These are phyloP conservation scores for Chlamydomonas schloesseri DNA, from an alignment of 139 green algal genomes.

Conservation along the genomic window DNA sequence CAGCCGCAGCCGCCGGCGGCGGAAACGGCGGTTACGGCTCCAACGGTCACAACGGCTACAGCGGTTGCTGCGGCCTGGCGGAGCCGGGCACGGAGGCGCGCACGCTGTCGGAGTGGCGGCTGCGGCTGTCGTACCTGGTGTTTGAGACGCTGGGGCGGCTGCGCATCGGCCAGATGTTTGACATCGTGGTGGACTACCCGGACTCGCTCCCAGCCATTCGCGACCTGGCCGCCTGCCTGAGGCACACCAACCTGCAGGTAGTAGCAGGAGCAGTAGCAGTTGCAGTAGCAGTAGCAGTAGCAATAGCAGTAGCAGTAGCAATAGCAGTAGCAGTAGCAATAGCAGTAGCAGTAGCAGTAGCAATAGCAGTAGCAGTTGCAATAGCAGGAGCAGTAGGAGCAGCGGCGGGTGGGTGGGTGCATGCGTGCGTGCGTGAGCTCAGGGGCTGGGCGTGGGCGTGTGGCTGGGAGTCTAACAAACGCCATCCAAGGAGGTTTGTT, in stretches of 20 bases:
- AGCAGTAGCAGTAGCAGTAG: too few relatives aligned
- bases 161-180: constrained; percentile 87
- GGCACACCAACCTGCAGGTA: constrained; percentile 74
- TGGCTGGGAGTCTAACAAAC: too few relatives aligned
- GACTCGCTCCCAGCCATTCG: constrained; percentile 73
- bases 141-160: constrained; percentile 80
- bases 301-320: too few relatives aligned
- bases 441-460: constrained; percentile 20
- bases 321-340: too few relatives aligned
- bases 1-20: not conserved
- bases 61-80: constrained; percentile 14
- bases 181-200: constrained; percentile 92
- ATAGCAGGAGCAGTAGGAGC: too few relatives aligned
- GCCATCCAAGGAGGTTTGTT: too few relatives aligned
- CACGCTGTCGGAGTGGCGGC: constrained; percentile 69
- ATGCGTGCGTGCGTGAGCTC: not conserved
- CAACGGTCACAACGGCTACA: not conserved
- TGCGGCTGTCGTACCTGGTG: constrained; percentile 77
- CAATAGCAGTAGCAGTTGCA: too few relatives aligned
- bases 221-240: constrained; percentile 81
- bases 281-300: constrained; percentile 38
- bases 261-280: too few relatives aligned
- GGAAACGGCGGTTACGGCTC: not conserved
- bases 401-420: too few relatives aligned
- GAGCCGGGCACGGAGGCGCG: constrained; percentile 15